These are phyloP conservation scores for Aureobasidium pullulans DNA, from an alignment of 2,329 filamentous ascomycete genomes.

Conservation along the genomic window DNA sequence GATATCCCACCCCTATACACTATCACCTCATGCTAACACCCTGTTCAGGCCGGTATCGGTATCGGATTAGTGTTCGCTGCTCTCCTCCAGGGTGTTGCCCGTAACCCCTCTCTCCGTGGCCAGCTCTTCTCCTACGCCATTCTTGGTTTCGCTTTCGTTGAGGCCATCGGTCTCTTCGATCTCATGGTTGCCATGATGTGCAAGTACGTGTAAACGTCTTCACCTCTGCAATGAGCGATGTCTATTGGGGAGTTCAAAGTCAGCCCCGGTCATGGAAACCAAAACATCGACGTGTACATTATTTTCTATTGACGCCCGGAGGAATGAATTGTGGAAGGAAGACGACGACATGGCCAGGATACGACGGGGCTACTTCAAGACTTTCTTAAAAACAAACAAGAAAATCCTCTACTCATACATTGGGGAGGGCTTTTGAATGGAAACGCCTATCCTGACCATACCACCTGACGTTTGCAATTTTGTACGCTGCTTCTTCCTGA, in stretches of 20 bases:
- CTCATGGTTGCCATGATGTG: slow-evolving; percentile 91
- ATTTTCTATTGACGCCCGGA: slow-evolving; percentile 13
- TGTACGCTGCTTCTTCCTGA: background rate
- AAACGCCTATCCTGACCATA: slow-evolving; percentile 9
- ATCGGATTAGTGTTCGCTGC: slow-evolving; percentile 91
- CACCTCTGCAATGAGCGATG: slow-evolving; percentile 10
- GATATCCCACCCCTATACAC: too few species aligned
- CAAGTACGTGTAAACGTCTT: slow-evolving; percentile 46
- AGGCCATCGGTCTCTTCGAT: slow-evolving; percentile 84
- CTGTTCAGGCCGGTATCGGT: too few species aligned
- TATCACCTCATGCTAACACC: too few species aligned
- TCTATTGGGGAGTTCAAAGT: slow-evolving; percentile 5
- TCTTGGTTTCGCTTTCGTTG: slow-evolving; percentile 91
- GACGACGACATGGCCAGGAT: slow-evolving; percentile 14
- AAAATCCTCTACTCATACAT: slow-evolving; percentile 11
- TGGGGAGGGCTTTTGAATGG: slow-evolving; percentile 2
- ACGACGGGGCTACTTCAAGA: slow-evolving; percentile 7
- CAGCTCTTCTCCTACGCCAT: slow-evolving; percentile 96
- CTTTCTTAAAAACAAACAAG: slow-evolving; percentile 14
- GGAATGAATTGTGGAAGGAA: slow-evolving; percentile 6
- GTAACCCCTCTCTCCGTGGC: slow-evolving; percentile 89
- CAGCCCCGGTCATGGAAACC: slow-evolving; percentile 9
- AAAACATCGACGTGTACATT: slow-evolving; percentile 14
- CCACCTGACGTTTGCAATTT: background rate
- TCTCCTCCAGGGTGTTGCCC: slow-evolving; percentile 81